Evolutionary conservation across 768 basidiomycete genomes (phyloP), one percentile per base, ranked within the genome.

Genomic region (Tulasnella sp.): DNA sequence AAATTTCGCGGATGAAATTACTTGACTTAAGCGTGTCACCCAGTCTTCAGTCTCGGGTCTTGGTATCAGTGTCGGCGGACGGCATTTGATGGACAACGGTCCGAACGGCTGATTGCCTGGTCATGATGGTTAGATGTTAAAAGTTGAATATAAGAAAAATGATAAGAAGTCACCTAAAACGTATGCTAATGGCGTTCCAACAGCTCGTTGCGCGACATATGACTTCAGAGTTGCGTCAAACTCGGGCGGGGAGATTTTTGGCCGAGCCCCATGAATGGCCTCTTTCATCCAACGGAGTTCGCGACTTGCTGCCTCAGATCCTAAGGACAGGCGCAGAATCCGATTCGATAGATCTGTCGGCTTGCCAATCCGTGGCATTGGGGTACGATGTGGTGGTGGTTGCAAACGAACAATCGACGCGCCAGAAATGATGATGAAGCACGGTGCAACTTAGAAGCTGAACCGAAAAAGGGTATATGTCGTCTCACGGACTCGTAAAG

Each of bases 11-110:
- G 85, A 82, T 54, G 85, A 82, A 76, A 90, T 83, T n/a, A 84
- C 83, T 18, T 89, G 86, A 40, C 92, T 89, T 79, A 96, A 89
- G 76, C 88, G 89, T 12, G 91, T 85, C 9, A 92, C 88, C 93
- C 94, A 95, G 82, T 95, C 86, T 84, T 98, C 96, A 0, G 97
- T 99, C 86, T 99, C 97, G 69, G 96, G 94, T 20, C 97, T 93
- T 18, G 97, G 97, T 64, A 99, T 98, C 82, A 99, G 91, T 24
- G 93, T 92, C 1, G 97, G 97, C 2, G 93, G 88, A 24, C 94
- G 90, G 14, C 89, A 88, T 81, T 91, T 87, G 83, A 98, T 89
- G 83, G 90, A 88, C 73, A 99, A 90, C 6, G 93, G 91, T 12
- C 96, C 96, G 86, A 99, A 98, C 0, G 96, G 95, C 84, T 94